Percentiles rank a stretch among this genome's conserved stretches.
phyloP scores from a whole-genome alignment of 306 rosid genomes.

The Spatholobus suberectus region DNA sequence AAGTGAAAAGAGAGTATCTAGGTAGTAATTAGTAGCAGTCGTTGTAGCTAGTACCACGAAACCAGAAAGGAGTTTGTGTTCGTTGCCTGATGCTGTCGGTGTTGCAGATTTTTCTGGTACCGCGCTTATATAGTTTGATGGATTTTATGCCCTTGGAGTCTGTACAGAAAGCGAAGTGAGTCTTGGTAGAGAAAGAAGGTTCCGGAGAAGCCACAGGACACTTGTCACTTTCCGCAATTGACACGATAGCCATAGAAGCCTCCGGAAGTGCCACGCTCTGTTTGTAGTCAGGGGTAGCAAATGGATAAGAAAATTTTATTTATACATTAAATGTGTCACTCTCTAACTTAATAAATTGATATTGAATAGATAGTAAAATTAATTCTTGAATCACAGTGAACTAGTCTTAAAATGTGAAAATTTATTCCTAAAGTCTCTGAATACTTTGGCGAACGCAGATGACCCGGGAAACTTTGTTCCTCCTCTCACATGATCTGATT shows the following conservation, averaged over 20 bases:
- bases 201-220: conserved; percentile 38
- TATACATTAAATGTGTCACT: neutral
- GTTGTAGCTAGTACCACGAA: neutral
- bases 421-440: neutral
- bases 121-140: conserved; percentile 10
- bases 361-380: neutral
- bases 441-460: too few species aligned
- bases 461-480: neutral
- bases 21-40: neutral
- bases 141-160: neutral
- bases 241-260: conserved; percentile 40
- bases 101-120: neutral
- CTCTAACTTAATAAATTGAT: too few species aligned
- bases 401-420: neutral
- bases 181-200: conserved; percentile 27
- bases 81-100: neutral
- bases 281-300: neutral
- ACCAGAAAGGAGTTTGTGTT: neutral
- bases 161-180: neutral
- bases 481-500: too few species aligned
- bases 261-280: conserved; percentile 40
- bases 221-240: neutral
- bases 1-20: too few species aligned
- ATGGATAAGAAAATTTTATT: neutral
- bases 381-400: neutral